A percentile compares a stretch with the other conserved stretches of the same genome.
phyloP scores from a whole-genome alignment of 768 basidiomycete species.

The Lactarius quietus region DNA sequence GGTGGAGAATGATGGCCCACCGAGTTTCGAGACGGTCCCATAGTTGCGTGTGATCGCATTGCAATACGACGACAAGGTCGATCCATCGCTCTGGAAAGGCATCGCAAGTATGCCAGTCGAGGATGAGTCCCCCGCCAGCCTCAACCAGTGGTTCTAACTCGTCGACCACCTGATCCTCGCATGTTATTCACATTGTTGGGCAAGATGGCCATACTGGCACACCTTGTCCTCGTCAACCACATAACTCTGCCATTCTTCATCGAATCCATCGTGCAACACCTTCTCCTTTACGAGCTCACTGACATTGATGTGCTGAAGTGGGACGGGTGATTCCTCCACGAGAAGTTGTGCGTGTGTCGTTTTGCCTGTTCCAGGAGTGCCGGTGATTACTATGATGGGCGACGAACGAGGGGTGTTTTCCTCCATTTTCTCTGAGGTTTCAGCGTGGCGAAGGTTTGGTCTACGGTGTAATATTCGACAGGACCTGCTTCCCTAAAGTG shows the following conservation, averaged over 20 bases:
- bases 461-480: background rate
- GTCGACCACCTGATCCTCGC: constrained; percentile 65
- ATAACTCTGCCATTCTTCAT: constrained; percentile 94
- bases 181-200: background rate
- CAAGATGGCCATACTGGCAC: constrained; percentile 6
- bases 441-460: background rate
- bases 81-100: constrained; percentile 95
- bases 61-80: constrained; percentile 89
- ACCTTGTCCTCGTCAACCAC: constrained; percentile 97
- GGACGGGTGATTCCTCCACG: constrained; percentile 61
- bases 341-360: constrained; percentile 90
- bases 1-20: constrained; percentile 42
- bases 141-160: constrained; percentile 72
- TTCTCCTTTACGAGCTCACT: constrained; percentile 87
- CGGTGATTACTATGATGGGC: constrained; percentile 81
- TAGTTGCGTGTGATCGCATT: constrained; percentile 80
- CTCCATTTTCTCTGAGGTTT: constrained; percentile 2
- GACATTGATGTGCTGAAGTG: constrained; percentile 81
- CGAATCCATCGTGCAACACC: constrained; percentile 75
- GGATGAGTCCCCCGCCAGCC: constrained; percentile 66
- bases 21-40: constrained; percentile 91
- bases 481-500: background rate
- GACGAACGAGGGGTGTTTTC: constrained; percentile 29
- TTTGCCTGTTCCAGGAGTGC: constrained; percentile 95
- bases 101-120: constrained; percentile 96